Conservation (phyloP, 108 stramenopile species). For the Nannochloropsis salina region DNA sequence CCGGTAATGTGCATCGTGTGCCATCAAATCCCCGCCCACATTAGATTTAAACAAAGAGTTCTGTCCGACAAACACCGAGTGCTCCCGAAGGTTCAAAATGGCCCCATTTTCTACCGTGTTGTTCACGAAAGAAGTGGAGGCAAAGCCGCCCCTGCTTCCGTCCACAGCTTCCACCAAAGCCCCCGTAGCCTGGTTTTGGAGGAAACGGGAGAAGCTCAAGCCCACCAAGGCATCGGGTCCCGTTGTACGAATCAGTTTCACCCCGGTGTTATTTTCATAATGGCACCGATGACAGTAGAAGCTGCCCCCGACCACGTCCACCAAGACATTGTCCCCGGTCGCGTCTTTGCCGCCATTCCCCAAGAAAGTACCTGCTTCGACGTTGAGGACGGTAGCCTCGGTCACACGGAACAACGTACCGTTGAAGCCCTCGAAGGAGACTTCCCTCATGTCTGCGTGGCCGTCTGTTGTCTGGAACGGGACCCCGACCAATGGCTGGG, state of each 20-base stretch:
- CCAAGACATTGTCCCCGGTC: neutral
- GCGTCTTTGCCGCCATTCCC: neutral
- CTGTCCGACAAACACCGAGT: neutral
- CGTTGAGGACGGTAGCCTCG: neutral
- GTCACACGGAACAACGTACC: neutral
- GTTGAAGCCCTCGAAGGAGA: neutral
- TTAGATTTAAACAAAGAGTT: neutral
- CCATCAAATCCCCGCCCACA: neutral
- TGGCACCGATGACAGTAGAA: neutral
- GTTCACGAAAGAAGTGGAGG: neutral
- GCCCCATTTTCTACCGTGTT: neutral
- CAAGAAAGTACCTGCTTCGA: neutral
- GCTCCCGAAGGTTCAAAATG: neutral
- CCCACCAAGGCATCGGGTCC: neutral
- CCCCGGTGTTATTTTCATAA: neutral
- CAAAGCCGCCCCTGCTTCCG: constrained; percentile 16
- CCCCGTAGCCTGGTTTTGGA: neutral
- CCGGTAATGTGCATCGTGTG: neutral
- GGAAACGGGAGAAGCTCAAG: neutral
- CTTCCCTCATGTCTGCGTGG: neutral
- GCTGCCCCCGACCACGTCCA: neutral
- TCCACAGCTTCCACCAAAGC: neutral
- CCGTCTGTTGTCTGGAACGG: neutral
- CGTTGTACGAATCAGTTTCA: neutral
- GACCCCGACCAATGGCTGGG: neutral